These are phyloP conservation scores for Silene coronaria DNA, from an alignment of 179 eudicot genomes.

Conservation along the genomic window DNA sequence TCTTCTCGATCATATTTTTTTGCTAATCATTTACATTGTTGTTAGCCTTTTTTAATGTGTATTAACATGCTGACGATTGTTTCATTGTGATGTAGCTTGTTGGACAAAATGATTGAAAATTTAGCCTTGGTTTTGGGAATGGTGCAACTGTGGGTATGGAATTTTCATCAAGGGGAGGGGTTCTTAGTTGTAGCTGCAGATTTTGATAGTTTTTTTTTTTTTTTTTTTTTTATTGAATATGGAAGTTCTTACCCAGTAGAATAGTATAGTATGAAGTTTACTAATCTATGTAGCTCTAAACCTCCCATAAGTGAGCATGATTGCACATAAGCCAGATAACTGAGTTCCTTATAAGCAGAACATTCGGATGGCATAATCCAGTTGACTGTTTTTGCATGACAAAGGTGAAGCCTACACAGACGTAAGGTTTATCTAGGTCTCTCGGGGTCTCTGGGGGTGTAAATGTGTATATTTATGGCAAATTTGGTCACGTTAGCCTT, in stretches of 20 bases:
- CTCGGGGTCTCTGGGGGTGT: neutral
- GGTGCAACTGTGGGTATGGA: neutral
- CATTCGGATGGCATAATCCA: neutral
- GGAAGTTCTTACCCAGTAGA: neutral
- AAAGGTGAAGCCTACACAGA: neutral
- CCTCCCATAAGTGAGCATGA: no score
- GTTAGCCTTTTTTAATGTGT: neutral
- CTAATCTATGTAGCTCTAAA: no score
- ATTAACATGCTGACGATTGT: slow-evolving; percentile 9
- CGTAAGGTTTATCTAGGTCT: neutral
- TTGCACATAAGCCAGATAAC: neutral
- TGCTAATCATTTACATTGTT: neutral
- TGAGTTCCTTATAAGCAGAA: neutral
- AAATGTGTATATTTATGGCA: neutral
- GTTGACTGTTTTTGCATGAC: neutral
- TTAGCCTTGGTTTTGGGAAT: neutral
- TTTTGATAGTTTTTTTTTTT: no score
- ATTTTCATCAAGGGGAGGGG: neutral
- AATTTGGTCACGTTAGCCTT: neutral
- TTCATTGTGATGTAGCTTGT: slow-evolving; percentile 14
- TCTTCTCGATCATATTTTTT: neutral
- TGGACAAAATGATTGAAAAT: slow-evolving; percentile 8
- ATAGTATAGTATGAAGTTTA: no score
- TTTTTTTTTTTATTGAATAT: no score
- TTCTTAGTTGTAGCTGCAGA: neutral